Base-by-base conservation (phyloP, 2,329 filamentous ascomycete species). In the Penicillium sp. region DNA sequence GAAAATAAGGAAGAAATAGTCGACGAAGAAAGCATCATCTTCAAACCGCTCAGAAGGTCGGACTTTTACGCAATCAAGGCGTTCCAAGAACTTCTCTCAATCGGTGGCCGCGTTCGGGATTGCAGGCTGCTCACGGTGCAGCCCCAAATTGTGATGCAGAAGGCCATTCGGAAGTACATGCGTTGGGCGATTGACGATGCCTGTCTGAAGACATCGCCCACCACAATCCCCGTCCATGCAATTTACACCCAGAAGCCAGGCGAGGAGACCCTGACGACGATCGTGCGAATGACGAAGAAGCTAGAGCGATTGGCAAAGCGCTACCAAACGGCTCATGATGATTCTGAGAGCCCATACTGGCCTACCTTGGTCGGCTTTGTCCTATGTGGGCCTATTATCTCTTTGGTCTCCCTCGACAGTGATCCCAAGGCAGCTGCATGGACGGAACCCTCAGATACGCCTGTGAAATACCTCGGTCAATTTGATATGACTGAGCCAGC, bases 321-420 rank as follows among this genome's bases (percentile, higher is more conserved):
- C 6, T 77, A 75, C 62, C 59, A 63, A 18, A 57, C 63, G 4
- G 63, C 55, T 7, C 48, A 56, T 26, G 36, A 36, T 14, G 7
- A 32, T 9, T 3, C 40, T 3, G 18, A 42, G 4, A 27, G 30
- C 11, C 39, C 23, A 14, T 38, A 33, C 3, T 62, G 68, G 16
- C 77, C 78, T 0, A 74, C 76, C 1, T 59, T 81, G 3, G 75
- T 76, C 33, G 78, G 74, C 2, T 65, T 80, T 30, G 60, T 80
- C n/a, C 65, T 77, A 5, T 74, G 69, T 14, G 71, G 75, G 18
- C 72, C 73, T 0, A 64, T 78, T 9, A 63, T 80, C 48, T 72
- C 70, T 4, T 64, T 81, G 13, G 67, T 79, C 35, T 76, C 74
- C 5, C 73, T 73, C 25, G 65, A 76, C 36, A 63, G 68, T 2